phyloP scores from a whole-genome alignment of 2,329 filamentous ascomycete genomes.

The Ceratocystis colombiana region DNA sequence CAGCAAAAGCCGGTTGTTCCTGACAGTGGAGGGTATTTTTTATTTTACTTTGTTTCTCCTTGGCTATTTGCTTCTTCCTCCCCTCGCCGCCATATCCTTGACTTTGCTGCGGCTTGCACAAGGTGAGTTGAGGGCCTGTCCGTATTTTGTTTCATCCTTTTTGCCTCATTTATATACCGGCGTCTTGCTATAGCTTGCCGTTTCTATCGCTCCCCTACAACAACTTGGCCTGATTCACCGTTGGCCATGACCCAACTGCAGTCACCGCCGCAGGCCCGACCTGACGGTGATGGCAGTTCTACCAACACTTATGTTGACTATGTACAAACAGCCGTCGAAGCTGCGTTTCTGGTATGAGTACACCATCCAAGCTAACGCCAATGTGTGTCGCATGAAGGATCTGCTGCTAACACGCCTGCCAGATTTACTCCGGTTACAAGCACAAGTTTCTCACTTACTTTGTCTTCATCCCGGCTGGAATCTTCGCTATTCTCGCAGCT shows the following conservation, averaged over 20 bases:
- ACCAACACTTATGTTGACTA: neutral
- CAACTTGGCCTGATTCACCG: neutral
- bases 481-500: slow-evolving; percentile 35
- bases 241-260: neutral
- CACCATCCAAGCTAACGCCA: neutral
- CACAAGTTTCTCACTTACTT: slow-evolving; percentile 35
- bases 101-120: neutral
- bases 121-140: neutral
- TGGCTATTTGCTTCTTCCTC: neutral
- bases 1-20: too few relatives aligned
- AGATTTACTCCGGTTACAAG: slow-evolving; percentile 4
- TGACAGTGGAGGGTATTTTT: neutral
- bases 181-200: too few relatives aligned
- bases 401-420: neutral
- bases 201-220: neutral
- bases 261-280: neutral
- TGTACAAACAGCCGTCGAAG: neutral
- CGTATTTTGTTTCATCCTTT: neutral
- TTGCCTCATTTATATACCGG: too few relatives aligned
- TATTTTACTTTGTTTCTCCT: neutral
- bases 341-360: neutral
- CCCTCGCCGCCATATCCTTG: neutral
- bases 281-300: neutral
- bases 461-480: slow-evolving; percentile 42
- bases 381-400: neutral